A percentile compares a stretch with the other conserved stretches of the same genome.
phyloP scores from a whole-genome alignment of 2,329 filamentous ascomycete genomes.

The Cadophora sp. region DNA sequence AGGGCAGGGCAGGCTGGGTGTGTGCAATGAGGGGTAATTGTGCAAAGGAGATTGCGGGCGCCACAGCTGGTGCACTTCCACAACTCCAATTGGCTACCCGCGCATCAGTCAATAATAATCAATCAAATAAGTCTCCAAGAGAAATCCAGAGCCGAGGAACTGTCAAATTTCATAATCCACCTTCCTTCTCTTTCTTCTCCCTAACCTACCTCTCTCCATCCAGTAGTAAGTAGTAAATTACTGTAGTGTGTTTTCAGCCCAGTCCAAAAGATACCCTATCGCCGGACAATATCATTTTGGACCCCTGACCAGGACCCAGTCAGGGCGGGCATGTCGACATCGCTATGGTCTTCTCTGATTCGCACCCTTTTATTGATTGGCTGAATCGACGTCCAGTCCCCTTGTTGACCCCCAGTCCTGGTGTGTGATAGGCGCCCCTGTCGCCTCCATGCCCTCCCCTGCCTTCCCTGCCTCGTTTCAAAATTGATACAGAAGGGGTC shows the following conservation, averaged over 20 bases:
- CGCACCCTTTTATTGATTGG: conserved; percentile 15
- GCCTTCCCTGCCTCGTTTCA: conserved; percentile 29
- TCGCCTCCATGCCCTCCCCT: conserved; percentile 8
- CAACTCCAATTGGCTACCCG: conserved; percentile 6
- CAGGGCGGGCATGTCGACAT: conserved; percentile 9
- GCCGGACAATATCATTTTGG: not conserved
- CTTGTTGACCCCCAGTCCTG: not conserved
- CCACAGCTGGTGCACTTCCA: conserved; percentile 6
- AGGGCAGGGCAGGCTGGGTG: not conserved
- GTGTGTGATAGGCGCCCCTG: not conserved
- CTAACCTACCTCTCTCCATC: not conserved
- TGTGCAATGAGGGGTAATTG: conserved; percentile 17
- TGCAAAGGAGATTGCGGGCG: conserved; percentile 14
- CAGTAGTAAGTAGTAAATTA: no score
- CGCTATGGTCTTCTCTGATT: conserved; percentile 14
- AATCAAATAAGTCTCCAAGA: not conserved
- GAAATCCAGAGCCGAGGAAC: not conserved
- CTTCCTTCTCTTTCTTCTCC: not conserved
- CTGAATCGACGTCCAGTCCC: not conserved
- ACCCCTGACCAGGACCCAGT: conserved; percentile 8
- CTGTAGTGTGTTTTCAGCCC: not conserved
- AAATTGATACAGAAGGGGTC: conserved; percentile 33
- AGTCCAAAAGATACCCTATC: conserved; percentile 11
- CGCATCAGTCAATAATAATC: not conserved
- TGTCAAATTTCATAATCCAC: not conserved